Evolutionary conservation across 192 early-diverging fungal species (phyloP).

Genomic region (Pilaira anomala): DNA sequence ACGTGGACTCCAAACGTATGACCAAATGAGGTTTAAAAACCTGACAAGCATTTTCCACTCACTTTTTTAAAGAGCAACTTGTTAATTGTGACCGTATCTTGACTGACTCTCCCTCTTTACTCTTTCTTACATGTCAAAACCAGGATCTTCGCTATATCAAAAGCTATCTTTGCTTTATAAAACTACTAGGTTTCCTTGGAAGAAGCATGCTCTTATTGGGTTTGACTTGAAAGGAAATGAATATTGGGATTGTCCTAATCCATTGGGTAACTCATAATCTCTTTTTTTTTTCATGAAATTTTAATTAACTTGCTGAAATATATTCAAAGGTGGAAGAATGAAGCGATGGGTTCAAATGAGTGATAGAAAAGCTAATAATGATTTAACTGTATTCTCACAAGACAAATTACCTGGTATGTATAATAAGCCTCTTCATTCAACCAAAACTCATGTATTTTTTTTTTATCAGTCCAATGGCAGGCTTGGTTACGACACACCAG

Average conservation of each 20-base stretch:
- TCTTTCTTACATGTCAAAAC: background rate
- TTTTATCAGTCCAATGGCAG: slow-evolving; percentile 35
- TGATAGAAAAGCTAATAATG: slow-evolving; percentile 9
- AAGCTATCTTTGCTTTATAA: slow-evolving; percentile 26
- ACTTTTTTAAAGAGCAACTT: too few relatives aligned
- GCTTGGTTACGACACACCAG: slow-evolving; percentile 38
- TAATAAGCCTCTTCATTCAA: background rate
- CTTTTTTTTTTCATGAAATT: background rate
- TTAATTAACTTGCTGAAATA: background rate
- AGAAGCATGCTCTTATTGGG: slow-evolving; percentile 35
- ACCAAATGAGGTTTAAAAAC: too few relatives aligned
- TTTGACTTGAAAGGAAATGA: slow-evolving; percentile 34
- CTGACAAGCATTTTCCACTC: too few relatives aligned
- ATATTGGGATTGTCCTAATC: slow-evolving; percentile 37
- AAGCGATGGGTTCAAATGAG: slow-evolving; percentile 39
- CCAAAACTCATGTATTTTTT: background rate
- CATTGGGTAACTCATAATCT: slow-evolving; percentile 17
- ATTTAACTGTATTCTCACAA: slow-evolving; percentile 25
- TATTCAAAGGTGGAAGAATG: slow-evolving; percentile 21
- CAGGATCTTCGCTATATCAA: background rate
- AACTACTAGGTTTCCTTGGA: slow-evolving; percentile 30
- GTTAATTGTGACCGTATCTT: too few relatives aligned
- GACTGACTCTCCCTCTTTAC: too few relatives aligned
- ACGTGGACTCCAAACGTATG: too few relatives aligned
- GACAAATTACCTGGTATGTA: slow-evolving; percentile 31